A percentile compares a stretch with the other conserved stretches of the same genome.
These are phyloP conservation scores for Microbotryomycetes sp. DNA, from an alignment of 1,284 basidiomycete genomes.

Conservation along the genomic window DNA sequence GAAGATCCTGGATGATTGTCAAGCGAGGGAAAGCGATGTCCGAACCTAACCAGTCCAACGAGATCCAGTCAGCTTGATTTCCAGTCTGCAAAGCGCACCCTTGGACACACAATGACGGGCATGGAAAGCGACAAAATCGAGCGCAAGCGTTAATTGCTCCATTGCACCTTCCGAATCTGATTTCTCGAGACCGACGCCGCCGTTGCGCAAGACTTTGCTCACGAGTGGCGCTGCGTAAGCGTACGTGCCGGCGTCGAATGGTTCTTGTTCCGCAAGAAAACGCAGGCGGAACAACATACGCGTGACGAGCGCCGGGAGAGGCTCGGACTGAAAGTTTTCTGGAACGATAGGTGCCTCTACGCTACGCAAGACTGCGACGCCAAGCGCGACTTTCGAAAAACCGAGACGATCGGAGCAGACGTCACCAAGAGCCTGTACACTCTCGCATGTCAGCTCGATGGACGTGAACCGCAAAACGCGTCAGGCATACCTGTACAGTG, in stretches of 20 bases:
- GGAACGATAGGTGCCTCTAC: slow-evolving; percentile 61
- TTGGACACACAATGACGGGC: slow-evolving; percentile 68
- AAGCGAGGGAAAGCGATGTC: slow-evolving; percentile 60
- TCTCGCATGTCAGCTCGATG: no score
- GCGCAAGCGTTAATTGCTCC: slow-evolving; percentile 77
- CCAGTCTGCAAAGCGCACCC: slow-evolving; percentile 48
- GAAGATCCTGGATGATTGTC: slow-evolving; percentile 61
- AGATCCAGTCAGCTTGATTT: no score
- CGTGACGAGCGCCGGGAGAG: slow-evolving; percentile 63
- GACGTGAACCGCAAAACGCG: not conserved
- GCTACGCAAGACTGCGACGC: slow-evolving; percentile 69
- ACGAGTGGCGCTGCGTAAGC: slow-evolving; percentile 75
- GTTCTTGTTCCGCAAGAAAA: slow-evolving; percentile 68
- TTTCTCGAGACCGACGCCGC: slow-evolving; percentile 55
- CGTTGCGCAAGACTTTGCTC: slow-evolving; percentile 58
- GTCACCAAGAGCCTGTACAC: slow-evolving; percentile 26
- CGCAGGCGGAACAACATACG: slow-evolving; percentile 83
- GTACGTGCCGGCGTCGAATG: slow-evolving; percentile 79
- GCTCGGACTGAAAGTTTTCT: slow-evolving; percentile 63
- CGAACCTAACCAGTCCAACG: slow-evolving; percentile 7
- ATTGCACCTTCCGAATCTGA: slow-evolving; percentile 63
- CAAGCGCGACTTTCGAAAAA: slow-evolving; percentile 60
- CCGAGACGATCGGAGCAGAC: slow-evolving; percentile 62
- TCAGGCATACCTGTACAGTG: slow-evolving; percentile 68
- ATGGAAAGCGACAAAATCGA: slow-evolving; percentile 83